Percentiles rank a stretch among this genome's conserved stretches.
Evolutionary conservation across 2,329 filamentous ascomycete genomes (phyloP).

Genomic region (Aspergillus sp.): DNA sequence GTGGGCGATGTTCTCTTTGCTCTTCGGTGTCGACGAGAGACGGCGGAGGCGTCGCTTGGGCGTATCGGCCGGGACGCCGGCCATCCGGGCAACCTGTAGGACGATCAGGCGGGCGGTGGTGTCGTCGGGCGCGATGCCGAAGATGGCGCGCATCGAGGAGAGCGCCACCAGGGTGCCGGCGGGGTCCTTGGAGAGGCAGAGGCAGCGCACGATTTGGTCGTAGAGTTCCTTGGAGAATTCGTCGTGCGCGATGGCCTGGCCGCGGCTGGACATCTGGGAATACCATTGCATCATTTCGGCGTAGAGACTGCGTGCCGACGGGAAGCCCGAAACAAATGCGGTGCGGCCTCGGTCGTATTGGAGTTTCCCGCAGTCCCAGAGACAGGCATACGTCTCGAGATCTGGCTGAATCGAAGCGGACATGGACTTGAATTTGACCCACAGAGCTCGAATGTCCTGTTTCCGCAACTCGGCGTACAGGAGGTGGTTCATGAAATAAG

Average conservation of each 20-base stretch:
- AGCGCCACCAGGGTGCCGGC: slow-evolving; percentile 52
- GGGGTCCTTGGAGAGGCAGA: slow-evolving; percentile 51
- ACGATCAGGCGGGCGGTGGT: slow-evolving; percentile 49
- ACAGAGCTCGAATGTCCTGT: slow-evolving; percentile 55
- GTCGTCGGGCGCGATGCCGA: slow-evolving; percentile 48
- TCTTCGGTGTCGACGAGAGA: slow-evolving; percentile 40
- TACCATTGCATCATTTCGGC: slow-evolving; percentile 51
- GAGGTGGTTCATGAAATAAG: slow-evolving; percentile 77
- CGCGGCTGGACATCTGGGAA: slow-evolving; percentile 30
- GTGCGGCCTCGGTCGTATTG: slow-evolving; percentile 49
- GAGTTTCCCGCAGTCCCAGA: slow-evolving; percentile 58
- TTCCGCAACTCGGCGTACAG: slow-evolving; percentile 66
- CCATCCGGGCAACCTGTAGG: slow-evolving; percentile 49
- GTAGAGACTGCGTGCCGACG: slow-evolving; percentile 47
- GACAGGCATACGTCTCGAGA: slow-evolving; percentile 65
- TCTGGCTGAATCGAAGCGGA: slow-evolving; percentile 59
- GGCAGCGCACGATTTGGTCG: slow-evolving; percentile 52
- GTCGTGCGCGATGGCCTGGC: slow-evolving; percentile 27
- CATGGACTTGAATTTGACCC: slow-evolving; percentile 57
- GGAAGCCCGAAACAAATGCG: slow-evolving; percentile 48
- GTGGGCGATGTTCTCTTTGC: slow-evolving; percentile 45
- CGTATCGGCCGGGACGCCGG: slow-evolving; percentile 34
- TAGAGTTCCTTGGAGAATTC: slow-evolving; percentile 52
- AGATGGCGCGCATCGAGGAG: slow-evolving; percentile 44
- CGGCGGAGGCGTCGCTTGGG: slow-evolving; percentile 41